phyloP scores from a whole-genome alignment of 495 filamentous ascomycete genomes.

The Margaritispora aquatica region DNA sequence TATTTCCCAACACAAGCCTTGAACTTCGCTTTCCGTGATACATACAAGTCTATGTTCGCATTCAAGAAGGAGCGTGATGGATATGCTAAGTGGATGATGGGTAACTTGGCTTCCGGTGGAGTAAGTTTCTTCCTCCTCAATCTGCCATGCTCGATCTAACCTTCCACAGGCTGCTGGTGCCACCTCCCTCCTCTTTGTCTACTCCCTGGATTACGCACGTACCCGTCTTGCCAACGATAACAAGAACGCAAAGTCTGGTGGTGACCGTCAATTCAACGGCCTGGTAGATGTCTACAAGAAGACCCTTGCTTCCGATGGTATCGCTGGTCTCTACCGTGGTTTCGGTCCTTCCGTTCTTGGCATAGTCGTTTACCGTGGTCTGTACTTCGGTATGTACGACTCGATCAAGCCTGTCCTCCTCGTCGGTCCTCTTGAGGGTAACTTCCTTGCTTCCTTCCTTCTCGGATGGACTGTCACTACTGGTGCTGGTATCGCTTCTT shows the following conservation, averaged over 20 bases:
- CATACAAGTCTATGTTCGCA: conserved; percentile 99
- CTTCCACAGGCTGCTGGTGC: conserved; percentile 85
- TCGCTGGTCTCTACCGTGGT: conserved; percentile 99
- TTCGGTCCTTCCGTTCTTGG: conserved; percentile 98
- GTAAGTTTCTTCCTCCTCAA: conserved; percentile 48
- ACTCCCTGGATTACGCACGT: conserved; percentile 99
- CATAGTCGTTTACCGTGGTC: conserved; percentile 99
- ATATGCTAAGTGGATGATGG: conserved; percentile 98
- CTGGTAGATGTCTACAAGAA: conserved; percentile 99
- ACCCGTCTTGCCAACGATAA: conserved; percentile 99
- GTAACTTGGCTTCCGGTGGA: conserved; percentile 99
- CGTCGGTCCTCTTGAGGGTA: conserved; percentile 84
- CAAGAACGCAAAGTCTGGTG: conserved; percentile 92
- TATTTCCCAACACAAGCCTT: conserved; percentile 99
- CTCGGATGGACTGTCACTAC: conserved; percentile 99
- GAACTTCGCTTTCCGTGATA: conserved; percentile 99
- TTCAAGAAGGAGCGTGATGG: conserved; percentile 99
- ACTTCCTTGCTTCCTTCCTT: conserved; percentile 97
- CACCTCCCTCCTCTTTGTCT: conserved; percentile 99
- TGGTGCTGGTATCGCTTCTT: conserved; percentile 99
- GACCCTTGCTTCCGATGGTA: conserved; percentile 96
- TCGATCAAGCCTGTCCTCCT: conserved; percentile 99
- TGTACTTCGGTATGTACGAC: conserved; percentile 99
- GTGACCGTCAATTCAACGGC: conserved; percentile 99
- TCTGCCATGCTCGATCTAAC: conserved; percentile 27